A percentile compares a stretch with the other conserved stretches of the same genome.
Evolutionary conservation across 108 stramenopile genomes (phyloP).

Genomic region (Cyclotella baltica): DNA sequence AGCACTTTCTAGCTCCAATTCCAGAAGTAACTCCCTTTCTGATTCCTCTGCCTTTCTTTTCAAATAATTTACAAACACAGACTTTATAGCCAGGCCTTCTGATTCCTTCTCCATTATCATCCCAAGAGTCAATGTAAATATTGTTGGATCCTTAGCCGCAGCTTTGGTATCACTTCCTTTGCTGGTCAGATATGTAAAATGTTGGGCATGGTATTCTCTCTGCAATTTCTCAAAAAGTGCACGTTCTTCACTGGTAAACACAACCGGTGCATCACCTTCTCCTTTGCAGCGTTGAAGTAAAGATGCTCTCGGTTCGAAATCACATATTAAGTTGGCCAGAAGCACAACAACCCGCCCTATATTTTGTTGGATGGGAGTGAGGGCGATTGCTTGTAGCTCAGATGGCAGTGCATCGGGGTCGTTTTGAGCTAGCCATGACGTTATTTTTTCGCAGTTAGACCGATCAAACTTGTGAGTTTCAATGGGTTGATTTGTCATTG

Average conservation of each 20-base stretch:
- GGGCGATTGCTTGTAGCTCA: background rate
- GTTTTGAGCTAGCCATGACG: constrained; percentile 6
- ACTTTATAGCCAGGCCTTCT: background rate
- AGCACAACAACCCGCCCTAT: background rate
- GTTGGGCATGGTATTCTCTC: background rate
- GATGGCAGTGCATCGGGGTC: background rate
- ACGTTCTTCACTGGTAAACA: background rate
- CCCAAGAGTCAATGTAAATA: background rate
- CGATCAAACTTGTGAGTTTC: too few relatives aligned
- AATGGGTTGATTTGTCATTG: too few relatives aligned
- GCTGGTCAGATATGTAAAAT: background rate
- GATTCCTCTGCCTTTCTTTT: background rate
- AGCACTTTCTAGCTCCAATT: background rate
- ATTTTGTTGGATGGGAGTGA: background rate
- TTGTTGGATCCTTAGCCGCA: background rate
- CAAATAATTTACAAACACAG: background rate
- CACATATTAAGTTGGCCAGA: background rate
- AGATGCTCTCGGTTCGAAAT: background rate
- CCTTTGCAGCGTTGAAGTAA: background rate
- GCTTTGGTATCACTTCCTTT: background rate
- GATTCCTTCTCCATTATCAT: background rate
- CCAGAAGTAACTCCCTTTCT: background rate
- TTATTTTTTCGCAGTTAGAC: background rate
- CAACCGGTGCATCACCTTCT: background rate
- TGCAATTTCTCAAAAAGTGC: background rate